Evolutionary conservation across 192 early-diverging fungal species (phyloP).

Genomic region (Radiomyces spectabilis): DNA sequence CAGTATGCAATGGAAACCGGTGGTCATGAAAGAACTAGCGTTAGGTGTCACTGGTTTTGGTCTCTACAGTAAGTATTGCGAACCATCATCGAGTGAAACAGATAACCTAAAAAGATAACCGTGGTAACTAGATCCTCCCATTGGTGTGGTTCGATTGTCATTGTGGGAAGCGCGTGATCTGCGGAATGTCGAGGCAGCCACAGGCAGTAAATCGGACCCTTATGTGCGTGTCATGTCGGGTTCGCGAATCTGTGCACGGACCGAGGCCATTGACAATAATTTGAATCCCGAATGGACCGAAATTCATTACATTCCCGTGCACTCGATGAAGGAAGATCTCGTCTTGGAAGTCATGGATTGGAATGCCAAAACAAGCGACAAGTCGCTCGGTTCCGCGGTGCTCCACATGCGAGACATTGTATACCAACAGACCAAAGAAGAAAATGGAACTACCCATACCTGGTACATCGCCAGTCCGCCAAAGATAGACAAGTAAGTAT

Average conservation of each 20-base stretch:
- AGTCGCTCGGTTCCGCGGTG: conserved; percentile 53
- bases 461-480: conserved; percentile 11
- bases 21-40: conserved; percentile 47
- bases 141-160: conserved; percentile 67
- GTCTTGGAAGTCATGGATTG: conserved; percentile 67
- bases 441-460: conserved; percentile 4
- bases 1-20: conserved; percentile 56
- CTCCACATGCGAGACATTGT: conserved; percentile 36
- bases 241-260: conserved; percentile 50
- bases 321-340: conserved; percentile 55
- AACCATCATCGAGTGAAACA: neutral
- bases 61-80: neutral
- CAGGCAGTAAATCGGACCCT: conserved; percentile 67
- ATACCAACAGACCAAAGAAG: neutral
- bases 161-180: conserved; percentile 64
- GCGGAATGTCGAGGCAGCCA: conserved; percentile 57
- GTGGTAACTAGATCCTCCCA: conserved; percentile 35
- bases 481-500: conserved; percentile 13
- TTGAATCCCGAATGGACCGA: conserved; percentile 85
- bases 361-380: conserved; percentile 68
- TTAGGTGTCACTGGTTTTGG: neutral
- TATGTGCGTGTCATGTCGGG: conserved; percentile 62
- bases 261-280: conserved; percentile 61
- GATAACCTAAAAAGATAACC: too few relatives aligned
- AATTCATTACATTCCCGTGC: conserved; percentile 68